phyloP scores from a whole-genome alignment of 306 rosid genomes.

The Alnus glutinosa region DNA sequence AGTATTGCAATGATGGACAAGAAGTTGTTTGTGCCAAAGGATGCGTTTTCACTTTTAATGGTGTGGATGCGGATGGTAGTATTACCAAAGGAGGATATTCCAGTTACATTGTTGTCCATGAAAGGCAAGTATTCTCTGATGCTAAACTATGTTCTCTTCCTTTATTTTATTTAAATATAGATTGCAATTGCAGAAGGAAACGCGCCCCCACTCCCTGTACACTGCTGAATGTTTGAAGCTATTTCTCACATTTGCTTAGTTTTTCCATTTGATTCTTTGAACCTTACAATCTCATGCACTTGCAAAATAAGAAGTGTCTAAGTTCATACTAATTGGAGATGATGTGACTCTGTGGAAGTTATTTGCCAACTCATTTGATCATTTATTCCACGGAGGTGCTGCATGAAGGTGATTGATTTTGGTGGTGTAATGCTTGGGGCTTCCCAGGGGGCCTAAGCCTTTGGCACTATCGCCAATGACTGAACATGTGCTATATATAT shows the following conservation, averaged over 20 bases:
- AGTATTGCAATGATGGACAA: conserved; percentile 33
- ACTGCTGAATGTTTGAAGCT: background rate
- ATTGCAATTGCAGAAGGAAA: background rate
- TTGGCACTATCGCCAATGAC: background rate
- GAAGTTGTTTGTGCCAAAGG: conserved; percentile 41
- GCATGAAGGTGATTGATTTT: background rate
- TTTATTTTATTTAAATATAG: background rate
- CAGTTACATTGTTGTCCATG: conserved; percentile 48
- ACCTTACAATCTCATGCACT: background rate
- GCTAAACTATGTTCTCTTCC: background rate
- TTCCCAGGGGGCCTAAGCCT: background rate
- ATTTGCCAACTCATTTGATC: background rate
- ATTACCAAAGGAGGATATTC: conserved; percentile 57
- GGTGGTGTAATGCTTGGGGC: background rate
- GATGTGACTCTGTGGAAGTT: background rate
- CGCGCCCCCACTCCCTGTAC: background rate
- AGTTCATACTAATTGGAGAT: background rate
- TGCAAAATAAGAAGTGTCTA: background rate
- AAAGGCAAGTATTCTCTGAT: conserved; percentile 30
- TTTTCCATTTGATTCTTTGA: background rate
- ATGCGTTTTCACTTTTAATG: conserved; percentile 39
- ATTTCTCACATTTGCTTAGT: background rate
- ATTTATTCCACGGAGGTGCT: background rate
- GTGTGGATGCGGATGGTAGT: conserved; percentile 41
- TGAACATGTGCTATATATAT: background rate